Percentiles rank a stretch among this genome's conserved stretches.
Conservation (phyloP, 495 filamentous ascomycete genomes). For the Pseudoneurospora amorphoporcata region DNA sequence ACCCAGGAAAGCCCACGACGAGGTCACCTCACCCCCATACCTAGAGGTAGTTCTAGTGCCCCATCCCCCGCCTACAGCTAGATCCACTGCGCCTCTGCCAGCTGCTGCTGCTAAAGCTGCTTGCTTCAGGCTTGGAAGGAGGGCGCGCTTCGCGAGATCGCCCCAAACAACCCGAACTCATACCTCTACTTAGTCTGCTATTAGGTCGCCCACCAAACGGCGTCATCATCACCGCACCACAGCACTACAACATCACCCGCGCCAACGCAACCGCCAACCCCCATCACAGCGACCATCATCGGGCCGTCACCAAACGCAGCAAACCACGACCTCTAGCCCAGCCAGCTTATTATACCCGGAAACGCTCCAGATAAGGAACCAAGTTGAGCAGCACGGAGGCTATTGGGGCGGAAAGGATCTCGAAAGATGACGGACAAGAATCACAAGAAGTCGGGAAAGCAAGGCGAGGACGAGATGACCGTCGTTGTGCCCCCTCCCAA, state of each 20-base stretch:
- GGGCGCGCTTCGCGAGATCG: conserved; percentile 21
- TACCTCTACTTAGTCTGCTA: neutral
- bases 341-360: conserved; percentile 37
- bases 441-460: conserved; percentile 55
- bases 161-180: conserved; percentile 9
- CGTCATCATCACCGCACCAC: conserved; percentile 13
- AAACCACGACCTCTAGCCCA: neutral
- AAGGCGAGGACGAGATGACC: conserved; percentile 73
- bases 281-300: conserved; percentile 8
- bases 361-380: conserved; percentile 67
- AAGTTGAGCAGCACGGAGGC: conserved; percentile 63
- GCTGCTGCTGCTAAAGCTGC: neutral
- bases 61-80: neutral
- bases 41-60: too few species aligned
- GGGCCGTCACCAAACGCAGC: conserved; percentile 4
- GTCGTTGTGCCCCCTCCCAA: conserved; percentile 77
- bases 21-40: neutral
- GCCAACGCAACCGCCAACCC: neutral
- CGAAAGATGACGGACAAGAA: conserved; percentile 70
- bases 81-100: neutral
- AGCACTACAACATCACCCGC: neutral
- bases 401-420: conserved; percentile 68
- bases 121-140: conserved; percentile 8
- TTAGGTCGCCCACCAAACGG: neutral
- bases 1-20: neutral